These are phyloP conservation scores for Prunus mongolica DNA, from an alignment of 306 rosid species.

Conservation along the genomic window DNA sequence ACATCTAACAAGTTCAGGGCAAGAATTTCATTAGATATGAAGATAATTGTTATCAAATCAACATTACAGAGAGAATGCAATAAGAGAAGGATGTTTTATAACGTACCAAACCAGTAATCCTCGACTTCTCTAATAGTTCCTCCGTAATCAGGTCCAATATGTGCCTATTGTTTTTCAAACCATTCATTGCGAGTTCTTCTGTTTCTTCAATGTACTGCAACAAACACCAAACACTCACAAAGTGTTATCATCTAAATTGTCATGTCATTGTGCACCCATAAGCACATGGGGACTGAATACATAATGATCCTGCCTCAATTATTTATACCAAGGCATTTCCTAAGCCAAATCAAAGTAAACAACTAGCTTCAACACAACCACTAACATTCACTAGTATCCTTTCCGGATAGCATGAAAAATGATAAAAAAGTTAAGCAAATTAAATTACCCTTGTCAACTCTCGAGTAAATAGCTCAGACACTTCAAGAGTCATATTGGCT, in stretches of 20 bases:
- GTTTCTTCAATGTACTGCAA: constrained; percentile 93
- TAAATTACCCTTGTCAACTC: constrained; percentile 87
- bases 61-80: neutral
- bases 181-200: constrained; percentile 83
- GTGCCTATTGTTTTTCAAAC: constrained; percentile 71
- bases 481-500: constrained; percentile 73
- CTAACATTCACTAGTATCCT: neutral
- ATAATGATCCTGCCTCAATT: neutral
- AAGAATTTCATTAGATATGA: constrained; percentile 1
- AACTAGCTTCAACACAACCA: neutral
- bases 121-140: constrained; percentile 77
- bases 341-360: neutral
- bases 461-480: constrained; percentile 90
- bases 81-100: neutral
- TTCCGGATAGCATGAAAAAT: constrained; percentile 16
- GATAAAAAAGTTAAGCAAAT: constrained; percentile 25
- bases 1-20: constrained; percentile 4
- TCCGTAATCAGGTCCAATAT: constrained; percentile 67
- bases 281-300: neutral
- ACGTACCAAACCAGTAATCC: constrained; percentile 88
- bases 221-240: constrained; percentile 19
- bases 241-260: neutral
- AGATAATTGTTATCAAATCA: neutral
- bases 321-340: neutral
- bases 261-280: neutral